Evolutionary conservation across 192 early-diverging fungal species (phyloP), one percentile per base, ranked within the genome.

Genomic region (Backusella mclennaniae): DNA sequence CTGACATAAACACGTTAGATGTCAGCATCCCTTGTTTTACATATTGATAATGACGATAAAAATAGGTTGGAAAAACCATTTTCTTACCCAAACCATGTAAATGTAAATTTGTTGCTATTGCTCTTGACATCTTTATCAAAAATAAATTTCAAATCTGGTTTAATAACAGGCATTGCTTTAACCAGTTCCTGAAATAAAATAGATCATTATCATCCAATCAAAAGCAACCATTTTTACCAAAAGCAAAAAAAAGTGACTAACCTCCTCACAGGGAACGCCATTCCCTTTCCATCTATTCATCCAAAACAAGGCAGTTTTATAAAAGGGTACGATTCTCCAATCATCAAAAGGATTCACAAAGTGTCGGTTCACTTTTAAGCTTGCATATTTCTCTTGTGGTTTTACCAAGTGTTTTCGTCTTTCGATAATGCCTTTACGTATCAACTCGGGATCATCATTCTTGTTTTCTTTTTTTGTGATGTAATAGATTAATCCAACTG

Each of bases 271-370:
- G 4, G 79, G 79, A 49, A 80, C 39, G n/a, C 79, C 75, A 66
- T 80, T 80, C 35, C 79, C 79, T 71, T 69, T 80, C 44, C 52
- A 68, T 41, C 73, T 42, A 29, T 69, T 59, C 26, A 79, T 14
- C 81, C 81, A 83, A 33, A 76, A 76, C 26, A 78, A 73, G 17
- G 69, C 52, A 17, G 81, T 83, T 70, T 83, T 78, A 53, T 53
- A 79, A 56, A 72, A 76, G 0, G 73, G 66, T 6, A 76, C 67
- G 46, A 87, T 83, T 71, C 79, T 56, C 89, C 89, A 90, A 68
- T 90, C 89, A 71, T 82, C 63, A 80, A 88, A 90, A 14, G 89
- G 89, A 71, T 90, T 90, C 1, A 88, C 87, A 84, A 85, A 90
- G 6, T 83, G 74, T n/a, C 56, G 23, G 3, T 56, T 56, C 8